These are phyloP conservation scores for Blastobotrys petasosporus DNA, from an alignment of 1,139 yeast species.

Conservation along the genomic window DNA sequence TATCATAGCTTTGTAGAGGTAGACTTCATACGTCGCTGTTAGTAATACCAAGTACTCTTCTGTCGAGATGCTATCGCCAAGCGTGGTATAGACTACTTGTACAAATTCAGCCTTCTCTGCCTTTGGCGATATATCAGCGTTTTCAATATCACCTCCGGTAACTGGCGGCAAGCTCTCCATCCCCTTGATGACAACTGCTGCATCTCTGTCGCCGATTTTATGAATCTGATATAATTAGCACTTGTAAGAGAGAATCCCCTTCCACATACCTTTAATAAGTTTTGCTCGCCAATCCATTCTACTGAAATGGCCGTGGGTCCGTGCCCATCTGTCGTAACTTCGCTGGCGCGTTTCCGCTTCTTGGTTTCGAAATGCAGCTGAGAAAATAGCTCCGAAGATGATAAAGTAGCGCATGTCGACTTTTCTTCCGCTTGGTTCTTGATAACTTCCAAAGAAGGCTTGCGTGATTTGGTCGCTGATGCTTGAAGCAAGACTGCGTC, in stretches of 20 bases:
- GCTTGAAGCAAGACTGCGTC: constrained; percentile 12
- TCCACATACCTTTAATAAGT: not conserved
- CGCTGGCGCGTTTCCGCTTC: constrained; percentile 17
- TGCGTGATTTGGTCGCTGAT: constrained; percentile 8
- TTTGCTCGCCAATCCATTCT: too few relatives aligned
- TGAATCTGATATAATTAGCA: constrained; percentile 8
- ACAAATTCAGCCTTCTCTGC: constrained; percentile 7
- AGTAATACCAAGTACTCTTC: constrained; percentile 63
- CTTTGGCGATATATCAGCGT: not conserved
- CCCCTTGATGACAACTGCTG: constrained; percentile 4
- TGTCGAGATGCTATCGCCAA: constrained; percentile 50
- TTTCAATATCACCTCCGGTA: not conserved
- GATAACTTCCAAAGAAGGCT: constrained; percentile 11
- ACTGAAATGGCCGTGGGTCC: not conserved
- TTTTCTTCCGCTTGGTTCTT: constrained; percentile 1
- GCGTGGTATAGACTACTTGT: constrained; percentile 16
- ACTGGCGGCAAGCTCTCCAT: constrained; percentile 6
- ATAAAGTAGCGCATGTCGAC: constrained; percentile 12
- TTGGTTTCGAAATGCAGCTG: constrained; percentile 2
- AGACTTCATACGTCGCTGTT: constrained; percentile 75
- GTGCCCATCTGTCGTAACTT: constrained; percentile 1
- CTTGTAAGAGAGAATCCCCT: constrained; percentile 2
- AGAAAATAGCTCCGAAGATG: constrained; percentile 1
- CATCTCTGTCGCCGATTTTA: constrained; percentile 6
- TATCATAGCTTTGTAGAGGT: constrained; percentile 55